These are phyloP conservation scores for Perilla frutescens DNA, from an alignment of 257 asterid species.

Conservation along the genomic window DNA sequence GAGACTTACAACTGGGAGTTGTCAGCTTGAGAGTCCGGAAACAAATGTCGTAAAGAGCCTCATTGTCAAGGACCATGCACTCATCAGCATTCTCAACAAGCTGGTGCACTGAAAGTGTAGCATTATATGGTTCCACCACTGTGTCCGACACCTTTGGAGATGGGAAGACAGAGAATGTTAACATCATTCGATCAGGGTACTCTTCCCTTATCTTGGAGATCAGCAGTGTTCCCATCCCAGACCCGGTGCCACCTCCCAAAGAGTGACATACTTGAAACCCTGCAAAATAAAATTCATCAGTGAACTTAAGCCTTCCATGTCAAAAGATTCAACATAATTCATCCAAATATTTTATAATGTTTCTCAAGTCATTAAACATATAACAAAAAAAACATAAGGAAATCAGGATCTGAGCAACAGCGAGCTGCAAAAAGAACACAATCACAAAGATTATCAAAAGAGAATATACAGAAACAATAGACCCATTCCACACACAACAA, in stretches of 20 bases:
- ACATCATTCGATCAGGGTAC: conserved; percentile 61
- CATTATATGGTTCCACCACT: conserved; percentile 60
- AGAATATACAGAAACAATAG: neutral
- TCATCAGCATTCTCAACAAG: conserved; percentile 63
- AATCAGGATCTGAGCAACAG: neutral
- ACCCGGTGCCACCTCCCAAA: conserved; percentile 61
- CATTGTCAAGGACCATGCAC: conserved; percentile 63
- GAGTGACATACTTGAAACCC: conserved; percentile 66
- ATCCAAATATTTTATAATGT: neutral
- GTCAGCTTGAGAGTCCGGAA: conserved; percentile 61
- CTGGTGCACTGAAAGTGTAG: conserved; percentile 60
- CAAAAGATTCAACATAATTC: neutral
- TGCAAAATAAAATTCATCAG: conserved; percentile 27
- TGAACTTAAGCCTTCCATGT: neutral
- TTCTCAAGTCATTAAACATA: neutral
- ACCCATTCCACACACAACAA: neutral
- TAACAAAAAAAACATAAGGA: neutral
- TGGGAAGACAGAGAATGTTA: conserved; percentile 58
- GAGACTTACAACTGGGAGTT: conserved; percentile 58
- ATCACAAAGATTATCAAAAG: neutral
- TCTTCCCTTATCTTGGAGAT: conserved; percentile 62
- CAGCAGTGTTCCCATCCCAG: conserved; percentile 60
- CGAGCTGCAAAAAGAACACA: neutral
- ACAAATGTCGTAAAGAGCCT: conserved; percentile 59
- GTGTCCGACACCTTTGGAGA: conserved; percentile 62